phyloP scores from a whole-genome alignment of 2,329 filamentous ascomycete species.

The Neonectria punicea region DNA sequence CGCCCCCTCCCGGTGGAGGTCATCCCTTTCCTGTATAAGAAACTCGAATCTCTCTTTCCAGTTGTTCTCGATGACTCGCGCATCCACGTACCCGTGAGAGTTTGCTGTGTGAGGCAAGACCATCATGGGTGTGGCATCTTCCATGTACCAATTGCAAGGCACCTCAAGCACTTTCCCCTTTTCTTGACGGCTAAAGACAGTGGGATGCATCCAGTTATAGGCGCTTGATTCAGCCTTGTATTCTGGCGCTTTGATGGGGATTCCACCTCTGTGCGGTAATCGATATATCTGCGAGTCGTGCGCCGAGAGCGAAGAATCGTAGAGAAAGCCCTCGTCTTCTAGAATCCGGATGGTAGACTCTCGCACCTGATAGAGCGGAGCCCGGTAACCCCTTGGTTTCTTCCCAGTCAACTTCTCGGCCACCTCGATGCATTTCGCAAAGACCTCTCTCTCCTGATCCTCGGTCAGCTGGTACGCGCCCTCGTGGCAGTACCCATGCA shows the following conservation, averaged over 20 bases:
- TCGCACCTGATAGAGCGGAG: constrained; percentile 59
- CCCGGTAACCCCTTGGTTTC: constrained; percentile 57
- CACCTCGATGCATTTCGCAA: constrained; percentile 44
- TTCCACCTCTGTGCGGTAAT: constrained; percentile 17
- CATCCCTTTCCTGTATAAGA: constrained; percentile 49
- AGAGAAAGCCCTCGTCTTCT: constrained; percentile 56
- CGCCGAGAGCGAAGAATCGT: constrained; percentile 56
- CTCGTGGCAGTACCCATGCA: constrained; percentile 63
- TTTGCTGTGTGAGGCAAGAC: constrained; percentile 59
- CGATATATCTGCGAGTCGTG: constrained; percentile 58
- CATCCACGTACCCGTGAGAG: constrained; percentile 67
- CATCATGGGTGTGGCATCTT: constrained; percentile 61
- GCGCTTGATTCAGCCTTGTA: constrained; percentile 56
- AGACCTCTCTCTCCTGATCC: constrained; percentile 57
- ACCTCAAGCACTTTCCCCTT: constrained; percentile 52
- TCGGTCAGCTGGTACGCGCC: constrained; percentile 55
- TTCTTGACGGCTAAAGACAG: too few species aligned
- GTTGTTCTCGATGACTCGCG: constrained; percentile 66
- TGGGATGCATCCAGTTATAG: constrained; percentile 34
- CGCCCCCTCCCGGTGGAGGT: constrained; percentile 43
- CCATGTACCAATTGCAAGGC: constrained; percentile 60
- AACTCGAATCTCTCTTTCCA: constrained; percentile 70
- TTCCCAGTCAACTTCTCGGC: constrained; percentile 53
- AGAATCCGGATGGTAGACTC: constrained; percentile 57
- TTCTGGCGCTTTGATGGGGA: too few species aligned